Base-by-base conservation (phyloP, 192 early-diverging fungal genomes). In the Backusella parvicylindrica region DNA sequence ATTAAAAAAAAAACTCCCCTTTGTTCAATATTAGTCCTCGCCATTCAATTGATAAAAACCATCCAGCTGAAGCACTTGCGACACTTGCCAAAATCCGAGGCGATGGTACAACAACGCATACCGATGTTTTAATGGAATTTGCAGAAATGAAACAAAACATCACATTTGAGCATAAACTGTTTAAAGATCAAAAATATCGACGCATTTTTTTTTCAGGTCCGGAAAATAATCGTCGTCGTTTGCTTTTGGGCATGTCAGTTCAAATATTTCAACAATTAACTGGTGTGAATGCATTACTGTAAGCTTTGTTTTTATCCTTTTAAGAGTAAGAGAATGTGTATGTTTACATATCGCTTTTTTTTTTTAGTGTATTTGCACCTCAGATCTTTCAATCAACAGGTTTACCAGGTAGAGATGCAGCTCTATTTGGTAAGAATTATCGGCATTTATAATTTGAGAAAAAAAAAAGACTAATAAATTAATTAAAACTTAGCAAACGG, bases 11-110 rank as follows among this genome's bases (percentile, higher is more conserved):
- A 56, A 56, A 49, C 0, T n/a, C 41, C 88, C 82, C 7, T 86
- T 95, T 72, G 90, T 97, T 84, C 95, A 94, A 28, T 86, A 47
- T 47, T 70, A 92, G 91, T 28, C 91, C 92, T 12, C 91, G 92
- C 71, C 93, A 90, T 89, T 83, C 92, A 47, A 77, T 93, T 60
- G 81, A 82, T 53, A 78, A 87, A 65, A 85, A 85, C 70, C 79
- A 78, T 23, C 64, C 75, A 18, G 84, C 86, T 33, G 85, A 92
- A 78, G 92, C 91, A 11, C 83, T 83, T 23, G 35, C 72, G 18
- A 84, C 88, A 2, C 74, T 93, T 26, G 86, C 87, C 15, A 79
- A 77, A 8, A 81, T 91, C 70, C 89, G 93, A 49, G 82, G 88
- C 8, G 76, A 75, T 47, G 87, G 87, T 33, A 79, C 84, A 31